Evolutionary conservation across 805 yeast genomes (phyloP), one percentile per base, ranked within the genome.

Genomic region (Candida peoriensis): DNA sequence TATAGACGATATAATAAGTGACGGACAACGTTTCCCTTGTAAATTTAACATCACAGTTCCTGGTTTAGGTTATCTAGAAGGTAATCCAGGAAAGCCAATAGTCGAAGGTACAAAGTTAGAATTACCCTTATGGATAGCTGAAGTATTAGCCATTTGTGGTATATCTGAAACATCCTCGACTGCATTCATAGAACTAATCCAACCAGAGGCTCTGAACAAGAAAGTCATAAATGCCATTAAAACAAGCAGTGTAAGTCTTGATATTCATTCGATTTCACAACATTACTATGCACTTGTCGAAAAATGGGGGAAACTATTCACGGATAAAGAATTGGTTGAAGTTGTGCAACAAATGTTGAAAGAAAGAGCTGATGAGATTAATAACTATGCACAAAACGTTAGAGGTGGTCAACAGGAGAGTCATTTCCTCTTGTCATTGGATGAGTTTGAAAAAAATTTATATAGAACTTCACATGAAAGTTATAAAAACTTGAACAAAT

Each of bases 41-140:
- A 75, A 72, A 34, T 87, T 89, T 63, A 79, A 81, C 44, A 72
- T 79, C 30, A 71, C 81, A 1, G 81, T 87, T 7, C 94, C 95
- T 0, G 90, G 93, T 0, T 63, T 90, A n/a, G 97, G 96, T 3
- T 86, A 81, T 50, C 64, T 90, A 6, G 89, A 82, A 50, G 87
- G 89, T 7, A 76, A 81, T 41, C 84, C 87, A 1, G 85, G 82
- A 1, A 70, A 75, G 43, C 57, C 61, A 40, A 64, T 81, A 20
- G 59, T 63, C 36, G 68, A 74, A 47, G 78, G 76, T 22, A 68
- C 88, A 3, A 78, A 77, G 48, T 50, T 87, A 4, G 89, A 84
- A 38, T 65, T 90, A 17, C 97, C 97, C 0, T 57, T 88, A 20
- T 90, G 97, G 97, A 60, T 90, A 26, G 94, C 96, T 0, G 79